Percentiles rank a stretch among this genome's conserved stretches.
These are phyloP conservation scores for Salvia rosmarinus DNA, from an alignment of 257 asterid genomes.

Conservation along the genomic window DNA sequence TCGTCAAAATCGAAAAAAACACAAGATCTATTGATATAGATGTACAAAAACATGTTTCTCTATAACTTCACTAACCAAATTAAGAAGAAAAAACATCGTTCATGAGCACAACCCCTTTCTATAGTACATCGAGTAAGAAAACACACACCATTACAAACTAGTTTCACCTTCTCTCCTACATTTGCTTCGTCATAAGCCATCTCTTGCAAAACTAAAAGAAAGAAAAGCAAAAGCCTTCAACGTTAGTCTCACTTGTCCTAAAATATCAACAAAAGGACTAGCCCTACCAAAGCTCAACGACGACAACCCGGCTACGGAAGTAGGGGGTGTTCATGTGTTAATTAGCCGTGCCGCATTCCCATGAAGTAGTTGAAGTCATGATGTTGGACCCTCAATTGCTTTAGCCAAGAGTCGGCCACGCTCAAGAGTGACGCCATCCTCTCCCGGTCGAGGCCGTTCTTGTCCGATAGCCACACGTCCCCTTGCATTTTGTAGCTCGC, in stretches of 20 bases:
- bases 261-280: slow-evolving; percentile 29
- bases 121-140: slow-evolving; percentile 20
- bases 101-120: slow-evolving; percentile 25
- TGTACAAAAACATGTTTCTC: background rate
- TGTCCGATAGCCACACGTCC: slow-evolving; percentile 62
- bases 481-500: slow-evolving; percentile 73
- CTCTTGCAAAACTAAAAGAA: slow-evolving; percentile 31
- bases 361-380: slow-evolving; percentile 92
- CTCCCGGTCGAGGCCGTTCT: slow-evolving; percentile 50
- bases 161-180: slow-evolving; percentile 31
- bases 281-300: slow-evolving; percentile 1
- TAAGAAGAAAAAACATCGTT: slow-evolving; percentile 10
- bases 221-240: background rate
- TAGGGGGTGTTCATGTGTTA: background rate
- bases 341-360: slow-evolving; percentile 60
- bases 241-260: slow-evolving; percentile 37
- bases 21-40: background rate
- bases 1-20: background rate
- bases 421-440: slow-evolving; percentile 65
- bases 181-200: slow-evolving; percentile 13
- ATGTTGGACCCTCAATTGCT: slow-evolving; percentile 88
- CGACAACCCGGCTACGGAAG: slow-evolving; percentile 15
- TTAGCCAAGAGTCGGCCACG: slow-evolving; percentile 93
- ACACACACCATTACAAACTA: slow-evolving; percentile 26
- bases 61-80: slow-evolving; percentile 5